Conservation (phyloP, 805 yeast genomes). For the Schizosaccharomyces osmophilus region DNA sequence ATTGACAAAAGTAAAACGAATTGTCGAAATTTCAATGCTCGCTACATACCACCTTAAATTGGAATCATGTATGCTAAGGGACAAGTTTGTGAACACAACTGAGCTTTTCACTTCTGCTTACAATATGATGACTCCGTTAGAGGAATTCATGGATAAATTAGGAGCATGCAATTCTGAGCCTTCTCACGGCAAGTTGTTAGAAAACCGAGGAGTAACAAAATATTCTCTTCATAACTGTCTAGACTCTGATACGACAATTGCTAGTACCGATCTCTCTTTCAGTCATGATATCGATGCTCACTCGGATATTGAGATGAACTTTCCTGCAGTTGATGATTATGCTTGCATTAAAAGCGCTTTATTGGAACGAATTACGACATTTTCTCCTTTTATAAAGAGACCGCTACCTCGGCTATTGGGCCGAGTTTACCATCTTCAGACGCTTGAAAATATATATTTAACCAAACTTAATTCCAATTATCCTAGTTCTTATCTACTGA, state of each 20-base stretch:
- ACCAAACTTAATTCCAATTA: not conserved
- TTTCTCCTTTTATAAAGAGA: not conserved
- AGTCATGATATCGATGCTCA: not conserved
- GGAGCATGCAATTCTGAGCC: too few relatives aligned
- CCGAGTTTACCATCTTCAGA: not conserved
- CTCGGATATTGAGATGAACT: not conserved
- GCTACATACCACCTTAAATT: slow-evolving; percentile 55
- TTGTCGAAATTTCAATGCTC: slow-evolving; percentile 56
- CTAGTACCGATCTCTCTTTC: not conserved
- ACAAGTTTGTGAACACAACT: slow-evolving; percentile 28
- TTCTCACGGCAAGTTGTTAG: too few relatives aligned
- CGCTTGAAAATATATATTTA: not conserved
- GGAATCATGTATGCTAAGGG: slow-evolving; percentile 52
- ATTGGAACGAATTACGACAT: not conserved
- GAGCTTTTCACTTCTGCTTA: not conserved
- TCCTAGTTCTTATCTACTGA: too few relatives aligned
- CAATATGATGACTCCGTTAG: not conserved
- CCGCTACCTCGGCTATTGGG: not conserved
- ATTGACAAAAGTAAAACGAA: slow-evolving; percentile 45
- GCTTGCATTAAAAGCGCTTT: not conserved
- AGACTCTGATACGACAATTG: not conserved
- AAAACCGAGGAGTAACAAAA: too few relatives aligned
- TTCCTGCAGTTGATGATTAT: not conserved
- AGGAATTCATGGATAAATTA: too few relatives aligned
- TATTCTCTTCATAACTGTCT: not conserved